Evolutionary conservation across 305 asterid genomes (phyloP), one percentile per base, ranked within the genome.

Genomic region (Rubia tinctorum): DNA sequence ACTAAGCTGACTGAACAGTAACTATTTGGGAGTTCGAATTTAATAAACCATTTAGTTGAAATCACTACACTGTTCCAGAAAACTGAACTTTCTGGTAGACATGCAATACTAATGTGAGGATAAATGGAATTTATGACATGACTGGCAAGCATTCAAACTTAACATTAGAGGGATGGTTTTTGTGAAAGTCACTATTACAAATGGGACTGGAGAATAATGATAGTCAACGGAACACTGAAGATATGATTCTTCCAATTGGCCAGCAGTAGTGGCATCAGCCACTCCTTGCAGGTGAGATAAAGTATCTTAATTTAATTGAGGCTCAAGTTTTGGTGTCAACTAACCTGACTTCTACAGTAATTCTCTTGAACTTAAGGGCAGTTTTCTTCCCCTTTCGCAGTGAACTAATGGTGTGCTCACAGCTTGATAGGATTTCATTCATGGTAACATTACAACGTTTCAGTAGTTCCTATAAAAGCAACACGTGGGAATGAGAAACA

Each of bases 271-370:
- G 10, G 14, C 51, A 59, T 18, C 43, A 49, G 14, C 37, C 34
- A 53, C 40, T 51, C 60, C 68, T 49, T 68, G 18, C 13, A n/a
- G 49, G 60, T 59, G 53, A 18, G 30, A 68, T 22, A 27, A 58
- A 66, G 49, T 49, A 34, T 40, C 23, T 15, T 15, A 9, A 71
- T 61, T 40, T 44, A 76, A 25, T 37, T 56, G 65, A 7, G 10
- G 61, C 53, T 55, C 78, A 60, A 76, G 56, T 77, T 65, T 71
- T 71, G 79, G 68, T 70, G 62, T 61, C 76, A 76, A 77, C 91
- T 68, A 75, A 95, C 99, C 98, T 88, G 88, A 71, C 85, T 20
- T 88, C 83, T 68, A 95, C 71, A 39, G 83, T 82, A 61, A 95
- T 77, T 79, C 75, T 83, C 84, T 83, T 90, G 87, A 95, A 95